A percentile compares a stretch with the other conserved stretches of the same genome.
Conservation (phyloP, 768 basidiomycete genomes). For the Hygrocybe coccinea region DNA sequence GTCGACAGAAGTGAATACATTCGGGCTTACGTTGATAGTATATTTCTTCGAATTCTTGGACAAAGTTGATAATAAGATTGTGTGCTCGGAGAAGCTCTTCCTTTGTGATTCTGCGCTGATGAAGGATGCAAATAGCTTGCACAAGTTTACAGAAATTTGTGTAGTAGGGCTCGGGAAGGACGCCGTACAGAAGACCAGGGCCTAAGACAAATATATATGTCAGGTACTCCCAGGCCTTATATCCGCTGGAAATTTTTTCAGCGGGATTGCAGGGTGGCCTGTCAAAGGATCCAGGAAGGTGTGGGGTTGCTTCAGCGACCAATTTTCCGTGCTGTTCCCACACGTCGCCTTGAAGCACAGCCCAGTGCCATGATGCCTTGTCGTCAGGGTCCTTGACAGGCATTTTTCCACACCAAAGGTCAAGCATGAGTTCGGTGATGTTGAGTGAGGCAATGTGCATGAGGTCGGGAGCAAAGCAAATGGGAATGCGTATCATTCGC, state of each 20-base stretch:
- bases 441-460: conserved; percentile 40
- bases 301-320: conserved; percentile 19
- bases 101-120: conserved; percentile 5
- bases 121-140: conserved; percentile 6
- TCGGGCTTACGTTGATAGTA: conserved; percentile 15
- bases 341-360: conserved; percentile 9
- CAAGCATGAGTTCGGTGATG: conserved; percentile 31
- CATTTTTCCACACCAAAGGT: conserved; percentile 21
- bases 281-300: conserved; percentile 32
- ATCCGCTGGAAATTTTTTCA: conserved; percentile 27
- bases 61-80: conserved; percentile 10
- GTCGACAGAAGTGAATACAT: conserved; percentile 20
- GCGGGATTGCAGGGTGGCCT: conserved; percentile 30
- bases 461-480: conserved; percentile 22
- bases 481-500: conserved; percentile 31
- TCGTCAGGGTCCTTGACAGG: conserved; percentile 18
- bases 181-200: conserved; percentile 10
- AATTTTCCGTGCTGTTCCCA: conserved; percentile 28
- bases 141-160: conserved; percentile 16
- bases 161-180: conserved; percentile 10
- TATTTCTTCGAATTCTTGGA: conserved; percentile 15
- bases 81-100: conserved; percentile 5
- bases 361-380: conserved; percentile 20
- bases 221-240: conserved; percentile 15
- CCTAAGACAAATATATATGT: conserved; percentile 11